phyloP scores from a whole-genome alignment of 1,284 basidiomycete genomes.

The Pseudozyma thailandica region DNA sequence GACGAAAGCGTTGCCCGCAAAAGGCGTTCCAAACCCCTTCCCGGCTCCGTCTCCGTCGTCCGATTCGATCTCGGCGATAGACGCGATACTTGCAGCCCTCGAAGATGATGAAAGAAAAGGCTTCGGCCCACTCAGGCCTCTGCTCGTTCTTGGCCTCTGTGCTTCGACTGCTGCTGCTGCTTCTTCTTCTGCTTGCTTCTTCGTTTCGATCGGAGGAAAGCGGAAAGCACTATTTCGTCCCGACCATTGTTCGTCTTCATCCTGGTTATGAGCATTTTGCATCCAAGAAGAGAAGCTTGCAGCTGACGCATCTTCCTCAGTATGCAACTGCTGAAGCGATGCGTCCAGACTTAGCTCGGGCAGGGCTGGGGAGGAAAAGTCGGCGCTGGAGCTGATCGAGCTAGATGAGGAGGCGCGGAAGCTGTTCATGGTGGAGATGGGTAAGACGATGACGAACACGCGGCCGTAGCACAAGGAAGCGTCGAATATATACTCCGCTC shows the following conservation, averaged over 20 bases:
- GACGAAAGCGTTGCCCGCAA: slow-evolving; percentile 8
- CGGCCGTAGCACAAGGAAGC: background rate
- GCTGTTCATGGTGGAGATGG: slow-evolving; percentile 8
- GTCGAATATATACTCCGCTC: background rate
- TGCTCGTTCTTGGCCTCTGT: slow-evolving; percentile 32
- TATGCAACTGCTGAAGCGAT: slow-evolving; percentile 25
- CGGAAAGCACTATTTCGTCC: too few species aligned
- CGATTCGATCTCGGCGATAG: slow-evolving; percentile 8
- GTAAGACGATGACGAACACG: background rate
- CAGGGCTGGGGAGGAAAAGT: slow-evolving; percentile 28
- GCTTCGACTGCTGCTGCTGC: too few species aligned
- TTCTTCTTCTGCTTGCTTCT: too few species aligned
- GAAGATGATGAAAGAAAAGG: slow-evolving; percentile 28
- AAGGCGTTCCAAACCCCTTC: slow-evolving; percentile 21
- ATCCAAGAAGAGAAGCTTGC: slow-evolving; percentile 19
- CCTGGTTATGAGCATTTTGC: too few species aligned
- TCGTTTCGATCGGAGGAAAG: too few species aligned
- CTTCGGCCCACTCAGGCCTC: slow-evolving; percentile 15
- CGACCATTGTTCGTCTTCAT: too few species aligned
- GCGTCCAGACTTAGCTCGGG: slow-evolving; percentile 36
- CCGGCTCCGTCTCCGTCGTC: background rate
- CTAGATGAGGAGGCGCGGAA: slow-evolving; percentile 2
- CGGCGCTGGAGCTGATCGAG: slow-evolving; percentile 14
- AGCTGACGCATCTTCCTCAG: slow-evolving; percentile 14
- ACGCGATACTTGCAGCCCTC: slow-evolving; percentile 18